Base-by-base conservation (phyloP, 1,284 basidiomycete species). In the Tilletia indica region DNA sequence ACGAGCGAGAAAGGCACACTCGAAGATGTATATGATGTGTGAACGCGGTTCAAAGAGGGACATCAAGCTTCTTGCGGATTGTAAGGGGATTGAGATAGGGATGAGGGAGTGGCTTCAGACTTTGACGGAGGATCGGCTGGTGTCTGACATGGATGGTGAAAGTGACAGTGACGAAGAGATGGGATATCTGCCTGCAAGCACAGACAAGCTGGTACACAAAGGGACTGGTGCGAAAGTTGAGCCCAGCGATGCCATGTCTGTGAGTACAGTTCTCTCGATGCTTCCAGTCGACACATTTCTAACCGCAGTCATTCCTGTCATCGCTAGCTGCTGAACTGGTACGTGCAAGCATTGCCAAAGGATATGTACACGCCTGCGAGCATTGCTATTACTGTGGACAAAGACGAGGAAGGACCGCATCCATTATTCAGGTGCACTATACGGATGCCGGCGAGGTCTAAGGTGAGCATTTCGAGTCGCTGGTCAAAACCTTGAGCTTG, bases 161-260 rank as follows among this genome's bases (percentile, higher is more conserved):
- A 67, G 61, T 39, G 56, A 63, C 16, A 70, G 45, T 45, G 54
- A 63, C 2, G 70, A 49, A 25, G 74, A 73, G 16, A 69, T 6
- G 71, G 61, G 56, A 21, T 21, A 68, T 9, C 49, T 45, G 42
- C 56, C 56, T n/a, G 47, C 8, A 14, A 39, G 61, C 36, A 64
- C 54, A 25, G 68, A 70, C 36, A 67, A 63, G 31, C 72, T 77
- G 39, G 67, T 45, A 14, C 74, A 74, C 49, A 54, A 67, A 3
- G 47, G 1, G 11, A 80, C 77, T 0, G 77, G 76, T 0, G 78
- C 78, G 2, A 48, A 76, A 8, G 68, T 80, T 36, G 76, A 72
- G 25, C 69, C 72, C 1, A 70, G 72, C 16, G 78, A 80, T 31
- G 72, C 76, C 21, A 70, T 72, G 34, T 72, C 68, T 2, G 56